These are phyloP conservation scores for Suhomyces terraborum DNA, from an alignment of 1,139 yeast genomes.

Conservation along the genomic window DNA sequence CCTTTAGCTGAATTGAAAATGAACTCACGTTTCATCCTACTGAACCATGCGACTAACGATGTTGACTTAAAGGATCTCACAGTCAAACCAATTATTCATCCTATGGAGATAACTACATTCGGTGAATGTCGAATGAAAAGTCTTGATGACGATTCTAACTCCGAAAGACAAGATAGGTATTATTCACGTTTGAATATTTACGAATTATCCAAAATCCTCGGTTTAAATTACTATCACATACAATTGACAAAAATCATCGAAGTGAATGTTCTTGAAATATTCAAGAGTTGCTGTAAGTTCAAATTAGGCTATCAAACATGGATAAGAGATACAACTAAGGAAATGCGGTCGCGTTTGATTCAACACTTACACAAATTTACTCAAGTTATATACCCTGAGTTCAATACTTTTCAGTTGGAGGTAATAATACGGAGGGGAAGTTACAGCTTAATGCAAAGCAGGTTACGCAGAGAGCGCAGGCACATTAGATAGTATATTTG, in stretches of 20 bases:
- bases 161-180: conserved; percentile 19
- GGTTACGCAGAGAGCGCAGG: conserved; percentile 68
- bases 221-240: conserved; percentile 26
- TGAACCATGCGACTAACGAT: not conserved
- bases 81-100: not conserved
- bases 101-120: not conserved
- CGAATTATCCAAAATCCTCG: conserved; percentile 31
- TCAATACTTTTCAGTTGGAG: conserved; percentile 55
- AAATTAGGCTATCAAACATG: conserved; percentile 76
- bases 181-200: conserved; percentile 32
- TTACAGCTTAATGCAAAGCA: conserved; percentile 78
- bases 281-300: conserved; percentile 61
- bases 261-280: conserved; percentile 55
- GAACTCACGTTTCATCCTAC: not conserved
- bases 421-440: conserved; percentile 76
- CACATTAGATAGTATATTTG: not conserved
- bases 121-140: conserved; percentile 3
- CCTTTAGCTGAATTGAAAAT: conserved; percentile 4
- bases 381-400: conserved; percentile 50
- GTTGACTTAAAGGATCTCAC: not conserved
- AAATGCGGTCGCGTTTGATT: conserved; percentile 52
- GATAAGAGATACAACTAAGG: conserved; percentile 71
- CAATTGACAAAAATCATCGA: conserved; percentile 45
- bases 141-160: not conserved
- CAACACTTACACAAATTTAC: conserved; percentile 52